Base-by-base conservation (phyloP, 352 stramenopile species). In the Globisporangium viniferum region DNA sequence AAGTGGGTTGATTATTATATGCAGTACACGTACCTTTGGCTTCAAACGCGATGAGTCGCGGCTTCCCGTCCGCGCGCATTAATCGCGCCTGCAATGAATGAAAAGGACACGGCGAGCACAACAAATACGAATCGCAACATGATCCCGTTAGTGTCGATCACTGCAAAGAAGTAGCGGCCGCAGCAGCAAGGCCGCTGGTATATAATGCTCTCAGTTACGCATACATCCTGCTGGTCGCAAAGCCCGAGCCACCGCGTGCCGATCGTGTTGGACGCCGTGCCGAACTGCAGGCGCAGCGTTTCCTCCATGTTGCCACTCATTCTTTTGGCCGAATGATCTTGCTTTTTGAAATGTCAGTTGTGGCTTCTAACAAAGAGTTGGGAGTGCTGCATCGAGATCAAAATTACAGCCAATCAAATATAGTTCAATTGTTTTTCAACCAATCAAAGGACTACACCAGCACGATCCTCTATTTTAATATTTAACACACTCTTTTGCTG, bases 281-380 rank as follows among this genome's bases (percentile, higher is more conserved):
- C 86, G 61, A 94, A 94, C 65, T 91, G 79, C 68, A 94, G 69
- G 1, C 84, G 76, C 67, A 94, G 66, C 60, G 79, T 90, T 68
- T 91, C 83, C 71, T 84, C 82, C 73, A 55, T 57, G 24, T 69
- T 62, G 35, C 64, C 64, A 36, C 36, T 64, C 64, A 69, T 68
- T 29, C 22, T 62, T 27, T 24, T 20, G 10, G 10, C 29, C 27
- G n/a, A 24, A 9, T 58, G 51, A 58, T 58, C 51, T 58, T 57
- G 15, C 41, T 48, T 48, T 20, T 48, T 49, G 41, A 49, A 49
- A 22, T 49, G 41, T 5, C 5, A 46, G 39, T 46, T 46, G 39
- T 46, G 39, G 39, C 39, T 46, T 46, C 12, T 20, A 20, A 20
- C 39, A 46, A 46, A 46, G 36, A 44, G 36, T 18, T 5, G 1